Conservation (phyloP, 2,329 filamentous ascomycete species). For the Westerdykella aurantiaca region DNA sequence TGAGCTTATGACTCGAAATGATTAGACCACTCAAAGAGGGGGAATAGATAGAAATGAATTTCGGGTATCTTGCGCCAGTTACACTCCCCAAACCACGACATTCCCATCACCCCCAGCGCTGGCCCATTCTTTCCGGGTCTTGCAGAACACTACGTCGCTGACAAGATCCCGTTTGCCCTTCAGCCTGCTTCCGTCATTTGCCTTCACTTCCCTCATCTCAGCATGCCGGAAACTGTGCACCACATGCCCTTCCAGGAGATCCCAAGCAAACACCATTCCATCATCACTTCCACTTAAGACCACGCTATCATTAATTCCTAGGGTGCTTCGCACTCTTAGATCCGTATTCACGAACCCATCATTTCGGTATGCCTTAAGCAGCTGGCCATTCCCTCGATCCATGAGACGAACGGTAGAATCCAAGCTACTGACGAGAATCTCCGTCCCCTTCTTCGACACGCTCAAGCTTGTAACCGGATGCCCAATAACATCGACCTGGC, state of each 20-base stretch:
- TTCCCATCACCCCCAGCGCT: conserved; percentile 47
- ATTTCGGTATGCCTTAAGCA: conserved; percentile 65
- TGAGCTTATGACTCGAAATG: neutral
- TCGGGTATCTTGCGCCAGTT: neutral
- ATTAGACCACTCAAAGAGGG: neutral
- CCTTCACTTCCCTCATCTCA: conserved; percentile 23
- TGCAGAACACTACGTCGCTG: neutral
- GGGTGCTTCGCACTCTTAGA: conserved; percentile 66
- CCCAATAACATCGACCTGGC: conserved; percentile 38
- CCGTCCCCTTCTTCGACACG: conserved; percentile 66
- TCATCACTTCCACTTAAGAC: conserved; percentile 79
- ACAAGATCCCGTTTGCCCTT: conserved; percentile 27
- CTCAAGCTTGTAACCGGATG: conserved; percentile 68
- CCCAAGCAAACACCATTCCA: conserved; percentile 73
- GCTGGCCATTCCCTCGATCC: conserved; percentile 67
- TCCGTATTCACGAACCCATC: conserved; percentile 57
- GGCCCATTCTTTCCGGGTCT: conserved; percentile 42
- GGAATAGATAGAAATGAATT: neutral
- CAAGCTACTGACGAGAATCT: conserved; percentile 66
- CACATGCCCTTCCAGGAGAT: conserved; percentile 67
- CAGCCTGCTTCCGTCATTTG: conserved; percentile 24
- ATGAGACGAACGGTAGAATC: conserved; percentile 75
- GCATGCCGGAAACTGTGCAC: conserved; percentile 54
- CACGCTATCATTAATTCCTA: conserved; percentile 70
- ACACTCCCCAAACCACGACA: conserved; percentile 32